Evolutionary conservation across 495 filamentous ascomycete species (phyloP), one percentile per base, ranked within the genome.

Genomic region (Neurospora sp.): DNA sequence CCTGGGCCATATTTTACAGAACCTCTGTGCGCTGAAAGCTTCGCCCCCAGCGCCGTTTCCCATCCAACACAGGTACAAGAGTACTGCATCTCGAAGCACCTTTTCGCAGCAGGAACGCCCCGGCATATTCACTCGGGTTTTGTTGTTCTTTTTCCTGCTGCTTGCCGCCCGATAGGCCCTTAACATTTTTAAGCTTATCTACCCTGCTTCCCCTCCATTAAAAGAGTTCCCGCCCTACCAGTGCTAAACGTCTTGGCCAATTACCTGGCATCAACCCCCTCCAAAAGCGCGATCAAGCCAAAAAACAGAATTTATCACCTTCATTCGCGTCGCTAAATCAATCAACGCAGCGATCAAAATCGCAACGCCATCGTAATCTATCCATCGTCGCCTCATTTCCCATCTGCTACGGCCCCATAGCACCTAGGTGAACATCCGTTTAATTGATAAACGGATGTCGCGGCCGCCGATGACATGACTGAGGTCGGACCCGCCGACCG

Each of bases 341-440:
- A 78, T 78, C 76, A 76, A 76, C 48, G 71, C 70, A 76, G 78
- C 70, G 76, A 76, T 69, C 82, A 69, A 85, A 81, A 73, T 90
- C 87, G 72, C 90, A 90, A 77, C 89, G 88, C 92, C 92, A 93
- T 78, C 94, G 89, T 70, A 80, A 87, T 89, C 78, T 85, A 89
- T 92, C 89, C 75, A 71, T 79, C 82, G 71, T 73, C 75, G 86
- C 81, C 69, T 71, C 71, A 5, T 35, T 44, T 71, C 77, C 72
- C 82, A 79, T 83, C 78, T 70, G 14, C 35, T 44, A 70, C 71
- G 74, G 71, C 75, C 76, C 76, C 78, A 82, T 75, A 81, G 77
- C 72, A 73, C 78, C 70, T 72, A 76, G 74, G 77, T 69, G 70
- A 73, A 71, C 83, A 82, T 85, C 83, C 85, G 84, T 86, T 88